Base-by-base conservation (phyloP, 2,329 filamentous ascomycete species). In the Thielaviopsis punctulata region DNA sequence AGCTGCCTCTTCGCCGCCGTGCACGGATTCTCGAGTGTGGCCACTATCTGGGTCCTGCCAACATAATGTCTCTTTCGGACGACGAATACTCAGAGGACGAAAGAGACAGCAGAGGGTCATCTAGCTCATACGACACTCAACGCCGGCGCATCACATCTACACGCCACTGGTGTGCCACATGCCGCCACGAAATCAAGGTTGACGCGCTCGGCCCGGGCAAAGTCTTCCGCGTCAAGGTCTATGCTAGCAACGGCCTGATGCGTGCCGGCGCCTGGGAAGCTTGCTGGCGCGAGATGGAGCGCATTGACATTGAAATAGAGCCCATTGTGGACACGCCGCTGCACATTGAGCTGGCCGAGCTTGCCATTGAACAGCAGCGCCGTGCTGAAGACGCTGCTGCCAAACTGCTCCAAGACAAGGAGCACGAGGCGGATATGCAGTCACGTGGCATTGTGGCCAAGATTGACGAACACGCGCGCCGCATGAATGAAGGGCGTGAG, bases 261-360 rank as follows among this genome's bases (percentile, higher is more conserved):
- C 79, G 81, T 54, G 82, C 86, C 4, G 87, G 87, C 0, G 90
- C 92, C 0, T 98, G 92, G 92, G 78, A 79, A 4, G 89, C 89
- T 2, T 90, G 86, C 54, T 98, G 90, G 90, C 84, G 79, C 59
- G 90, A 96, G 66, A 98, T 98, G 92, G 92, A 98, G 67, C 78
- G 90, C n/a, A 86, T 96, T 0, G 92, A 98, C 62, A 86, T 94
- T 1, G 90, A 96, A 65, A 78, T 98, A 50, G 79, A 85, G 60
- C 84, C 92, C 3, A 76, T 82, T 61, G 73, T 88, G 10, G 76
- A 79, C 18, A 64, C 75, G 0, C 66, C 70, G 1, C 62, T 82
- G 12, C 73, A 79, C 51, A 72, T 73, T 18, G 77, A 79, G 57
- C 67, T 88, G 19, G 76, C 80, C 54, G 68, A 67, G n/a, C 65